These are phyloP conservation scores for Talaromyces trachyspermus DNA, from an alignment of 495 filamentous ascomycete species.

Conservation along the genomic window DNA sequence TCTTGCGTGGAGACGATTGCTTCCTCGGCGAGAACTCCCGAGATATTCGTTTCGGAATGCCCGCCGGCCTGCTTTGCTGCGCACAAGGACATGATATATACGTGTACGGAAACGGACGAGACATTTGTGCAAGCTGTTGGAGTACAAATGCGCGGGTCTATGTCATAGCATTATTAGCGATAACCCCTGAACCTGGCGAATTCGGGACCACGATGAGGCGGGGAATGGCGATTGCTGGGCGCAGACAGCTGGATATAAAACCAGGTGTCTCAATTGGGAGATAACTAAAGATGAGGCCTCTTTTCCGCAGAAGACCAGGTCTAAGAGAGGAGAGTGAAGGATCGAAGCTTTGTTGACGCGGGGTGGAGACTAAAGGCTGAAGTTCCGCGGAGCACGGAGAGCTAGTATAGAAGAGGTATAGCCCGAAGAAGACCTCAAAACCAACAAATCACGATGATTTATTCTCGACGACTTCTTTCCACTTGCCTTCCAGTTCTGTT, in stretches of 20 bases:
- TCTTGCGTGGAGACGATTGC: conserved; percentile 19
- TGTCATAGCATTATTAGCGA: neutral
- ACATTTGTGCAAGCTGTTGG: conserved; percentile 42
- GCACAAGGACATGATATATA: conserved; percentile 90
- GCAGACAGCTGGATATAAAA: neutral
- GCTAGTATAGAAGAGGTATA: no score
- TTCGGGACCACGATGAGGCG: neutral
- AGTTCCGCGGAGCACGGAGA: no score
- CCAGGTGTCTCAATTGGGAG: no score
- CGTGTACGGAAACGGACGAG: conserved; percentile 74
- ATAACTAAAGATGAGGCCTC: no score
- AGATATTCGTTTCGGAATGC: conserved; percentile 31
- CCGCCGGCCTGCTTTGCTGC: conserved; percentile 42
- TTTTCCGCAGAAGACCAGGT: no score
- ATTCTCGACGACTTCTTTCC: no score
- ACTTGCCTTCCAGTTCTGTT: no score
- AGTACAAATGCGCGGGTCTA: neutral
- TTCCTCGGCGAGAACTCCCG: conserved; percentile 33
- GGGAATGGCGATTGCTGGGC: conserved; percentile 1
- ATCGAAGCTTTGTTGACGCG: no score
- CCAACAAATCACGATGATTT: no score
- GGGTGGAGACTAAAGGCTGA: no score
- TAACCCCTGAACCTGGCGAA: conserved; percentile 5
- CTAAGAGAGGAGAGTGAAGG: no score
- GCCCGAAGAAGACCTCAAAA: no score